Conservation (phyloP, 1,139 yeast genomes). For the Diutina scorzettiae region DNA sequence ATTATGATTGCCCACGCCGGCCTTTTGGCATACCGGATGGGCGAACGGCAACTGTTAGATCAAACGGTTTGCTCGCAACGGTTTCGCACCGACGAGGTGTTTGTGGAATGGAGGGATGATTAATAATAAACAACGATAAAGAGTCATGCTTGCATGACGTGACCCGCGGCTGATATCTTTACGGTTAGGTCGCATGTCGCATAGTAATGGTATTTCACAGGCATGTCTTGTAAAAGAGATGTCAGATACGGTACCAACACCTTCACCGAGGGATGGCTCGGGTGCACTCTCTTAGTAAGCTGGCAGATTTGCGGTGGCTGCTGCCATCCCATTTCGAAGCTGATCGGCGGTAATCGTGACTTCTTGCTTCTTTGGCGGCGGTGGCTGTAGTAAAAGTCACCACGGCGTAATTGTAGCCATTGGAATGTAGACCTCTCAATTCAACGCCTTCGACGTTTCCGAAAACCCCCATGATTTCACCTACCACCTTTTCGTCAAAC, state of each 20-base stretch:
- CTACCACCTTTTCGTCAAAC: constrained; percentile 21
- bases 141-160: neutral
- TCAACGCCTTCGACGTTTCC: constrained; percentile 22
- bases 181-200: neutral
- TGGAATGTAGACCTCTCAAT: constrained; percentile 10
- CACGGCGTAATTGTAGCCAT: constrained; percentile 27
- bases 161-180: constrained; percentile 1
- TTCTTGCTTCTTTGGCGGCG: constrained; percentile 22
- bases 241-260: constrained; percentile 4
- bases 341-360: constrained; percentile 29
- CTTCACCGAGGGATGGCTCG: neutral
- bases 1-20: constrained; percentile 99
- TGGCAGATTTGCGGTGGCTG: constrained; percentile 33
- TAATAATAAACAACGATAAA: constrained; percentile 9
- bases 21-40: constrained; percentile 72
- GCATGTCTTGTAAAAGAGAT: neutral
- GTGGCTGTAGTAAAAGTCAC: constrained; percentile 18
- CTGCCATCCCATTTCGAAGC: constrained; percentile 38
- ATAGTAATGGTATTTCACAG: neutral
- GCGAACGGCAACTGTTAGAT: constrained; percentile 45
- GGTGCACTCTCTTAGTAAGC: constrained; percentile 20
- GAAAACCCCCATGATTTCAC: constrained; percentile 33
- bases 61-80: constrained; percentile 87
- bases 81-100: constrained; percentile 88
- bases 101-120: constrained; percentile 76